Evolutionary conservation across 805 yeast species (phyloP).

Genomic region (Yamadazyma phyllophila): DNA sequence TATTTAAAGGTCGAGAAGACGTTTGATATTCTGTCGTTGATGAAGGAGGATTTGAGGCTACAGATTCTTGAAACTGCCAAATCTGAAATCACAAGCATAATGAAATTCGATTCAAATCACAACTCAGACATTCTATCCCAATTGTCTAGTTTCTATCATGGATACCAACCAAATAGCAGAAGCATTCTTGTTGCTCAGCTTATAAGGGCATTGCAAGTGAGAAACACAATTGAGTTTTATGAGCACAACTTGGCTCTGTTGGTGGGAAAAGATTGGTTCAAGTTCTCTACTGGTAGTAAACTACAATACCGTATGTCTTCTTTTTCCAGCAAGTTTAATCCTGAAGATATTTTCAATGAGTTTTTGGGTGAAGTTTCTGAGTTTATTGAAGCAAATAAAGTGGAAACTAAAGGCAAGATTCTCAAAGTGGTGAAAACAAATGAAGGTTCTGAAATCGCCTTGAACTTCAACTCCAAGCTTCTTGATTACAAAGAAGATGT

Average conservation of each 20-base stretch:
- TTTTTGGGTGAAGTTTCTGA: constrained; percentile 45
- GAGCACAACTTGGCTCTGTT: constrained; percentile 15
- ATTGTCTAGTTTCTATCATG: not conserved
- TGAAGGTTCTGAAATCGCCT: constrained; percentile 27
- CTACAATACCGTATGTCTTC: constrained; percentile 49
- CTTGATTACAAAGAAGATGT: constrained; percentile 18
- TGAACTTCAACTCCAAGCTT: constrained; percentile 52
- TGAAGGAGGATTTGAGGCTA: constrained; percentile 37
- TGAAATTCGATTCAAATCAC: constrained; percentile 14
- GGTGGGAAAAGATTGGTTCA: constrained; percentile 35
- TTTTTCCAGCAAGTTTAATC: constrained; percentile 47
- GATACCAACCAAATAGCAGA: not conserved
- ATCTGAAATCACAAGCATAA: constrained; percentile 22
- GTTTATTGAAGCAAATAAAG: constrained; percentile 5
- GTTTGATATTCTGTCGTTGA: constrained; percentile 21
- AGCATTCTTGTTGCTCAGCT: constrained; percentile 5
- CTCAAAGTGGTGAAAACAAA: constrained; percentile 9
- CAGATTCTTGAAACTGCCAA: constrained; percentile 28
- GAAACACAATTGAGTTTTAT: constrained; percentile 25
- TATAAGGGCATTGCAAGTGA: constrained; percentile 19
- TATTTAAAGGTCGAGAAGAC: constrained; percentile 12
- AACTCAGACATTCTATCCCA: not conserved
- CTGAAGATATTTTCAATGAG: constrained; percentile 35
- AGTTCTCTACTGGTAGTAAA: constrained; percentile 52
- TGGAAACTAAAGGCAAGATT: constrained; percentile 9